Base-by-base conservation (phyloP, 2,329 filamentous ascomycete species). In the Colletotrichum orchidophilum region DNA sequence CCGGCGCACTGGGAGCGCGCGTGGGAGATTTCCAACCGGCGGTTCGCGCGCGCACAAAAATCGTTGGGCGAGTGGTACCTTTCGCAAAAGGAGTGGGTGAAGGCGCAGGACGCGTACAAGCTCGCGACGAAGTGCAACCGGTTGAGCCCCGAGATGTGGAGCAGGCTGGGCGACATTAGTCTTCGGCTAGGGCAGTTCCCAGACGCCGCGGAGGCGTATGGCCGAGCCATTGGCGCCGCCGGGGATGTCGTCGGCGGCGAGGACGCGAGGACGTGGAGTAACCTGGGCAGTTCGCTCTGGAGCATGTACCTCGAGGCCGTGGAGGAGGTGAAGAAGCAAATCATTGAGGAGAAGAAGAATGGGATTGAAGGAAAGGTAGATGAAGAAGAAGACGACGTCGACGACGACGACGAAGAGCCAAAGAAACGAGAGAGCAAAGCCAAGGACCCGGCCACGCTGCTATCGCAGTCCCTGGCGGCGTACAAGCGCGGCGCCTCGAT, bases 241-340 rank as follows among this genome's bases (percentile, higher is more conserved):
- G 86, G 83, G 35, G 86, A 87, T 35, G 80, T 80, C 1, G 87
- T 94, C 12, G 96, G 97, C 58, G 95, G 97, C 29, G 91, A 92
- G 63, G 95, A 98, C 78, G 96, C 95, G 0, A 91, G 97, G 77
- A 94, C 94, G 0, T 99, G 96, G 94, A 97, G 93, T 76, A 99
- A 99, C 78, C 87, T 99, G 26, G 96, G 95, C 0, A 95, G 93
- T 2, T 92, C 96, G 0, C 87, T 98, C 1, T 89, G 94, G 74
- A 92, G 91, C 70, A 84, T 93, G 73, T 95, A 88, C 80, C 86
- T 83, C 53, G 87, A 90, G 75, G 80, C 85, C 0, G 74, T 85
- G 4, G 81, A 85, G 3, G 81, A 83, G 62, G 72, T 78, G 57
- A 73, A 78, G 29, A 70, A 75, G 24, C 72, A 76, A 21, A 67